Conservation (phyloP, 192 early-diverging fungal species). For the Coemansia furcata region DNA sequence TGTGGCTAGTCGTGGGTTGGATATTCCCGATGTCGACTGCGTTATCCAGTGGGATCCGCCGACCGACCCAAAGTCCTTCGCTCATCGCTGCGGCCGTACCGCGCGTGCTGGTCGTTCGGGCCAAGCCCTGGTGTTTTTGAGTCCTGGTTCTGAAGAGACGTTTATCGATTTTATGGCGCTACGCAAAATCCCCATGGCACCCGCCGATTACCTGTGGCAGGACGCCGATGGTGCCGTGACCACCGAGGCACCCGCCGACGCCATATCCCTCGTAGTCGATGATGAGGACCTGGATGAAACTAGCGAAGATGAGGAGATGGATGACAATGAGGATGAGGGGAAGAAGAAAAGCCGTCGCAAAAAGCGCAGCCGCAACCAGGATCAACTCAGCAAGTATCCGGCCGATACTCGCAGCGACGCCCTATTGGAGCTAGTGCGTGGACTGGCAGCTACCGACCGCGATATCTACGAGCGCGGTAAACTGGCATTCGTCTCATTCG, state of each 20-base stretch:
- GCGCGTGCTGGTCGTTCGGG: constrained; percentile 85
- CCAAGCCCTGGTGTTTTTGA: constrained; percentile 82
- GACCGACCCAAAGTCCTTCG: constrained; percentile 93
- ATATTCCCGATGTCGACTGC: constrained; percentile 93
- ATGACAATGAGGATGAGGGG: constrained; percentile 10
- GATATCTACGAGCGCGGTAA: constrained; percentile 78
- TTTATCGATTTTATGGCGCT: constrained; percentile 86
- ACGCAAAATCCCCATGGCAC: constrained; percentile 81
- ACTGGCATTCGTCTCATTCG: constrained; percentile 85
- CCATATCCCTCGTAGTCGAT: constrained; percentile 1
- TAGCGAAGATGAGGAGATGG: not conserved
- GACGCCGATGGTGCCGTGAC: constrained; percentile 30
- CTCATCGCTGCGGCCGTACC: constrained; percentile 93
- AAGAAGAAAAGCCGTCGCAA: constrained; percentile 3
- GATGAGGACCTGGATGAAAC: constrained; percentile 4
- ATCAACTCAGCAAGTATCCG: constrained; percentile 21
- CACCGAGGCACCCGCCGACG: constrained; percentile 24
- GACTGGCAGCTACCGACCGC: constrained; percentile 65
- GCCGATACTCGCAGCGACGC: constrained; percentile 49
- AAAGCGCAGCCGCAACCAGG: not conserved
- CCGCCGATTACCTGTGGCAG: constrained; percentile 52
- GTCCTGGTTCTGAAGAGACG: constrained; percentile 78
- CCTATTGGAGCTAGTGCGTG: constrained; percentile 58
- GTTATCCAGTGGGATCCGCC: constrained; percentile 95
- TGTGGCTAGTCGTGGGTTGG: constrained; percentile 91